Conservation (phyloP, 345 rosid genomes). For the Eucalyptus curtisii region DNA sequence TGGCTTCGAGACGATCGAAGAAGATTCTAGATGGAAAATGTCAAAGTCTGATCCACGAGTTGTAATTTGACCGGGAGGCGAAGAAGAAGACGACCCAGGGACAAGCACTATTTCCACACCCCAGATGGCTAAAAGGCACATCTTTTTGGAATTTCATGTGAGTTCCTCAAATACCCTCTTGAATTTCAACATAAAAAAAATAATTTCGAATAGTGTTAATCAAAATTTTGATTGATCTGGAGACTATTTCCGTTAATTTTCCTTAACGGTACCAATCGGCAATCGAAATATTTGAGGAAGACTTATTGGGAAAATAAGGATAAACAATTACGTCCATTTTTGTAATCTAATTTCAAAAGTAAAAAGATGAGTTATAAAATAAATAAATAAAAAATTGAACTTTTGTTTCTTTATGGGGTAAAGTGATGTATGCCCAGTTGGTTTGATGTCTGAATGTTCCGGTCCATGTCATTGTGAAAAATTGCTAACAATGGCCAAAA, state of each 20-base stretch:
- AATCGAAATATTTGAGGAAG: not conserved
- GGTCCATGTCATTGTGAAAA: not conserved
- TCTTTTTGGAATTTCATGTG: not conserved
- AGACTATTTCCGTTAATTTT: not conserved
- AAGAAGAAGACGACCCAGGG: not conserved
- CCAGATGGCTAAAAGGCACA: not conserved
- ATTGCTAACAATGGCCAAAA: not conserved
- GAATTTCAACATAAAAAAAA: not conserved
- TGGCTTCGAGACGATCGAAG: not conserved
- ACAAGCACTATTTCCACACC: not conserved
- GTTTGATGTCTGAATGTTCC: not conserved
- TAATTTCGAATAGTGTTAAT: not conserved
- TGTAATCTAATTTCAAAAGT: not conserved
- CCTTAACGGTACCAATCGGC: not conserved
- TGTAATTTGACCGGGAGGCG: not conserved
- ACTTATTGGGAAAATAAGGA: not conserved
- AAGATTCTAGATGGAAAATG: not conserved
- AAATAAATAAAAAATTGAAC: not conserved
- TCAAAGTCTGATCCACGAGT: not conserved
- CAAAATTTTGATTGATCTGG: not conserved
- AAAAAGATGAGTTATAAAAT: not conserved
- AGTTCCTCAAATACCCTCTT: not conserved
- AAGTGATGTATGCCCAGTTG: not conserved
- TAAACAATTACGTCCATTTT: accelerated
- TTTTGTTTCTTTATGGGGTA: not conserved